Evolutionary conservation across 495 filamentous ascomycete species (phyloP), one percentile per base, ranked within the genome.

Genomic region (Daldinia vernicosa): DNA sequence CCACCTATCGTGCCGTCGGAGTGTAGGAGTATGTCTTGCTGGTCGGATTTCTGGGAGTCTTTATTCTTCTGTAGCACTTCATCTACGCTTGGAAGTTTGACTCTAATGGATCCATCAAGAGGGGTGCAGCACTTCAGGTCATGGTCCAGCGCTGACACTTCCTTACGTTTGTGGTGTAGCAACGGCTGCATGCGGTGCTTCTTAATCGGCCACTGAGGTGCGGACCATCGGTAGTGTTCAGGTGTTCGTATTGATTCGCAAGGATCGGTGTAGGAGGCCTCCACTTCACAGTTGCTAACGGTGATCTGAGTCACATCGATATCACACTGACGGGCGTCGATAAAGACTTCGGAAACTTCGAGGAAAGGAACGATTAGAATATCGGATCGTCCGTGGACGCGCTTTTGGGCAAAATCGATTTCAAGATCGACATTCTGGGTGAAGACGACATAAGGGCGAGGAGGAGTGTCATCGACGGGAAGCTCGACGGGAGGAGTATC

Each of bases 361-460:
- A 82, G 79, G 32, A 89, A 86, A 12, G 92, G 91, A 66, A 91
- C 87, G 47, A 98, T 86, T 1, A 89, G 88, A 66, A 99, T 91
- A 57, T 92, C 91, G 9, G 91, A 92, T 69, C 87, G 90, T 33
- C 95, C 95, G 72, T 85, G 91, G 72, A 98, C 77, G 75, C 85
- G 89, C 75, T 89, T 90, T 26, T 85, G 86, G 53, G 84, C 83
- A 72, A 99, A 93, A 79, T 98, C 89, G 68, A 99, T 85, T 64
- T 98, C 94, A 59, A 98, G 83, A 67, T 94, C 89, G 59, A 99
- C 89, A 76, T 89, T 91, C 79, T 98, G 95, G 72, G 91, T 88
- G n/a, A 89, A 80, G 8, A 95, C 84, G 19, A 87, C 85, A 74
- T 88, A 91, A 43, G 66, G 65, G 51, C 71, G 75, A 33, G 66